phyloP scores from a whole-genome alignment of 2,329 filamentous ascomycete genomes.

The Clonostachys solani region DNA sequence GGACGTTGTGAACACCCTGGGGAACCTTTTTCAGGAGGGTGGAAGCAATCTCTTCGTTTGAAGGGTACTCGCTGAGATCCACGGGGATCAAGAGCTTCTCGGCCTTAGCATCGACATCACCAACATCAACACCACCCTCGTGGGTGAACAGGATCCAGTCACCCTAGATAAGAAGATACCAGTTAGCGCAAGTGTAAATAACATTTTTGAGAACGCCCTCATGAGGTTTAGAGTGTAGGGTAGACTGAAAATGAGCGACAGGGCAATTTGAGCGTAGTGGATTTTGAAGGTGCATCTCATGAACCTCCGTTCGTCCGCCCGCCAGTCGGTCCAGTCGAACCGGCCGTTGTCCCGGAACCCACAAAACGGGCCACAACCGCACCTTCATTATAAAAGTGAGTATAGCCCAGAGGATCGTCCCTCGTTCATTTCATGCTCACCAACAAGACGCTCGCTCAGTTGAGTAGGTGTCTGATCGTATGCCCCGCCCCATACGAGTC shows the following conservation, averaged over 20 bases:
- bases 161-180: constrained; percentile 52
- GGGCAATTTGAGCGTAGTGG: too few relatives aligned
- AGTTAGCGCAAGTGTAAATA: too few relatives aligned
- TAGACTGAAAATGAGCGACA: too few relatives aligned
- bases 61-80: constrained; percentile 90
- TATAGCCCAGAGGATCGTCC: neutral
- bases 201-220: too few relatives aligned
- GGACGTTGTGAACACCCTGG: constrained; percentile 92
- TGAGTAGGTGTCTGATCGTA: neutral
- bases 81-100: constrained; percentile 98
- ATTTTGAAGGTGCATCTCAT: too few relatives aligned
- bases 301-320: constrained; percentile 32
- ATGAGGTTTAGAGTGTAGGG: too few relatives aligned
- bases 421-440: neutral
- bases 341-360: constrained; percentile 7
- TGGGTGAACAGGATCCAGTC: constrained; percentile 99
- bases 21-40: constrained; percentile 90
- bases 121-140: constrained; percentile 98
- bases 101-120: constrained; percentile 97
- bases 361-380: constrained; percentile 1
- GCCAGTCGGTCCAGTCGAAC: constrained; percentile 15
- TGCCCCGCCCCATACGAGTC: neutral
- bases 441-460: neutral
- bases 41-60: constrained; percentile 87
- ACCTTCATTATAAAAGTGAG: constrained; percentile 1